Conservation (phyloP, 2,329 filamentous ascomycete species). For the Colletotrichum spinosum region DNA sequence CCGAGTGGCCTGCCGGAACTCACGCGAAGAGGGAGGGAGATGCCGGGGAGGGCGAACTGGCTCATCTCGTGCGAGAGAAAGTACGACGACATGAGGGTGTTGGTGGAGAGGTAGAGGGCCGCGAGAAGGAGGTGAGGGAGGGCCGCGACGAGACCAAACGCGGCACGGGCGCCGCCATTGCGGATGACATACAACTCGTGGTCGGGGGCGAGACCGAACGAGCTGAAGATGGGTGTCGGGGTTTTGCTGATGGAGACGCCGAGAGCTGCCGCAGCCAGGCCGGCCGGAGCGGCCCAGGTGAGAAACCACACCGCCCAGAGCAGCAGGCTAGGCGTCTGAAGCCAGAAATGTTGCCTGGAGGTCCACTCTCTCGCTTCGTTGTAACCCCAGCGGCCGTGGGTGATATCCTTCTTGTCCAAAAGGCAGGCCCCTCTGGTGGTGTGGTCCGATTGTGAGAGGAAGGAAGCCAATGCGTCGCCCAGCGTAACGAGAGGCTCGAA, state of each 20-base stretch:
- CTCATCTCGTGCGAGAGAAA: slow-evolving; percentile 63
- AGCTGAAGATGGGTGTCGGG: slow-evolving; percentile 47
- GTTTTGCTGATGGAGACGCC: slow-evolving; percentile 47
- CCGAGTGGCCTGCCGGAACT: slow-evolving; percentile 58
- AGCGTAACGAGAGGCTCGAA: slow-evolving; percentile 61
- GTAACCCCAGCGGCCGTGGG: slow-evolving; percentile 55
- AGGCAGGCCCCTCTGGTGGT: slow-evolving; percentile 58
- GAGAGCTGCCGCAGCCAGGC: slow-evolving; percentile 53
- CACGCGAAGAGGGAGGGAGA: slow-evolving; percentile 54
- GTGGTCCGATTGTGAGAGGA: slow-evolving; percentile 58
- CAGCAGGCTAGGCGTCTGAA: slow-evolving; percentile 53
- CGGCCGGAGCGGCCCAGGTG: slow-evolving; percentile 52
- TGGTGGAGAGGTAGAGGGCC: slow-evolving; percentile 59
- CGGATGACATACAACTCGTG: slow-evolving; percentile 47
- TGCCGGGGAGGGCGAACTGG: slow-evolving; percentile 52
- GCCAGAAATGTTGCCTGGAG: slow-evolving; percentile 56
- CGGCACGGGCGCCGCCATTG: slow-evolving; percentile 41
- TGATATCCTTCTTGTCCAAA: slow-evolving; percentile 59
- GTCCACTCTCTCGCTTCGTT: slow-evolving; percentile 57
- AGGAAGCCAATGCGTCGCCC: slow-evolving; percentile 63
- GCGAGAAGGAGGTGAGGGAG: slow-evolving; percentile 62
- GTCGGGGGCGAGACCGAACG: slow-evolving; percentile 53
- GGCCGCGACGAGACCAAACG: slow-evolving; percentile 53
- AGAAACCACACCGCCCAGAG: slow-evolving; percentile 56
- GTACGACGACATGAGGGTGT: slow-evolving; percentile 60